A percentile compares a stretch with the other conserved stretches of the same genome.
Conservation (phyloP, 768 basidiomycete species). For the Sporobolomyces roseus region DNA sequence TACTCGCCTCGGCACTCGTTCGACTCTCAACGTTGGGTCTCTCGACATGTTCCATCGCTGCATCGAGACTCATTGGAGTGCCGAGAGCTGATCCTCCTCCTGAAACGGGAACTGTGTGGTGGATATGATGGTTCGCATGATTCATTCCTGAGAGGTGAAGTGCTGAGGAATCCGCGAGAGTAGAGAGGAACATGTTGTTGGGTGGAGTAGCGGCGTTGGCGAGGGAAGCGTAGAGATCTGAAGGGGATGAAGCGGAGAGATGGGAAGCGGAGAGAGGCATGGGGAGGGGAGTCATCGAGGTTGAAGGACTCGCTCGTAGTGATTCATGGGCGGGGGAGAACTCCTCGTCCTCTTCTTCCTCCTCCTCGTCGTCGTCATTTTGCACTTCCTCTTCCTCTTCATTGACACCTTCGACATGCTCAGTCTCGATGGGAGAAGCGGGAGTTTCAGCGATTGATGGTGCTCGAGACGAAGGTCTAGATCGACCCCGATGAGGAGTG, state of each 20-base stretch:
- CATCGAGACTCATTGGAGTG: constrained; percentile 17
- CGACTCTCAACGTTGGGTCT: background rate
- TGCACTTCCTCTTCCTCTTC: background rate
- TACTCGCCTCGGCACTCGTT: constrained; percentile 5
- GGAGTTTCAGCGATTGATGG: constrained; percentile 7
- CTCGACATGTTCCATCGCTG: background rate
- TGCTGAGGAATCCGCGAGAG: constrained; percentile 45
- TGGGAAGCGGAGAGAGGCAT: background rate
- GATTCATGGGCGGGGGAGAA: background rate
- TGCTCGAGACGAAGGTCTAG: constrained; percentile 12
- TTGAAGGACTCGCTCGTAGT: background rate
- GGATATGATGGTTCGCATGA: too few species aligned
- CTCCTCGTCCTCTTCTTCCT: constrained; percentile 1
- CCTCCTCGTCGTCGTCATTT: constrained; percentile 2
- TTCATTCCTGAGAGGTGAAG: background rate
- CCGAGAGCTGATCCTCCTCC: background rate
- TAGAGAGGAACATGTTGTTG: constrained; percentile 50
- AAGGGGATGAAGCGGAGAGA: background rate
- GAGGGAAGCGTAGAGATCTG: constrained; percentile 11
- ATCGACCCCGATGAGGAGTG: constrained; percentile 10
- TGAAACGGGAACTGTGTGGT: background rate
- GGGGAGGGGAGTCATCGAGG: background rate
- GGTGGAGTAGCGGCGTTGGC: constrained; percentile 47
- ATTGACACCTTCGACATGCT: too few species aligned
- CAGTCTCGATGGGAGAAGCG: background rate